phyloP scores from a whole-genome alignment of 768 basidiomycete genomes.

The Kwoniella botswanensis region DNA sequence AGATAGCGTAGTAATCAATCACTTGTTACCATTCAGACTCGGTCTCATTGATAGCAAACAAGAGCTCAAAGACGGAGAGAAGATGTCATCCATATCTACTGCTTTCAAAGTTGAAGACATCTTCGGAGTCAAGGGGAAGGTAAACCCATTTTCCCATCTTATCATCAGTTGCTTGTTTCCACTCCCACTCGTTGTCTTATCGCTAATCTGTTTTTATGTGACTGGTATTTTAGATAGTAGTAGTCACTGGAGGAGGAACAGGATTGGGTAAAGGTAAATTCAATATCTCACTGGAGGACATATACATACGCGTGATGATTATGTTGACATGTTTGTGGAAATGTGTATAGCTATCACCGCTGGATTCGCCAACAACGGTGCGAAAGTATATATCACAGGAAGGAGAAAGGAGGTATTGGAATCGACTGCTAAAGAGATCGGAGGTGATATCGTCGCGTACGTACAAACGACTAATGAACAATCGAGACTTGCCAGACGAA shows the following conservation, averaged over 20 bases:
- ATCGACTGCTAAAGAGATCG: constrained; percentile 37
- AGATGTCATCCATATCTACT: constrained; percentile 17
- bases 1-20: too few relatives aligned
- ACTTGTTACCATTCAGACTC: too few relatives aligned
- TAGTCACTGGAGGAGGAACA: constrained; percentile 52
- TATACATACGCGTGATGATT: not conserved
- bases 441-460: constrained; percentile 20
- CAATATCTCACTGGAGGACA: not conserved
- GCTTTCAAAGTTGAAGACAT: constrained; percentile 33
- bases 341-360: constrained; percentile 38
- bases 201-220: not conserved
- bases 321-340: not conserved
- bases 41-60: too few relatives aligned
- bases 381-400: constrained; percentile 54
- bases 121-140: constrained; percentile 33
- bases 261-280: constrained; percentile 57
- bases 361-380: constrained; percentile 52
- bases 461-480: not conserved
- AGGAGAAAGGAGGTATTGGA: constrained; percentile 45
- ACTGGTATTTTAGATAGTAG: constrained; percentile 27
- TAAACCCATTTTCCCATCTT: not conserved
- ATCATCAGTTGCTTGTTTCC: not conserved
- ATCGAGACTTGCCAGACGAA: too few relatives aligned
- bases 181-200: not conserved
- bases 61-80: not conserved